Base-by-base conservation (phyloP, 805 yeast genomes). In the Hanseniaspora jakobsenii region DNA sequence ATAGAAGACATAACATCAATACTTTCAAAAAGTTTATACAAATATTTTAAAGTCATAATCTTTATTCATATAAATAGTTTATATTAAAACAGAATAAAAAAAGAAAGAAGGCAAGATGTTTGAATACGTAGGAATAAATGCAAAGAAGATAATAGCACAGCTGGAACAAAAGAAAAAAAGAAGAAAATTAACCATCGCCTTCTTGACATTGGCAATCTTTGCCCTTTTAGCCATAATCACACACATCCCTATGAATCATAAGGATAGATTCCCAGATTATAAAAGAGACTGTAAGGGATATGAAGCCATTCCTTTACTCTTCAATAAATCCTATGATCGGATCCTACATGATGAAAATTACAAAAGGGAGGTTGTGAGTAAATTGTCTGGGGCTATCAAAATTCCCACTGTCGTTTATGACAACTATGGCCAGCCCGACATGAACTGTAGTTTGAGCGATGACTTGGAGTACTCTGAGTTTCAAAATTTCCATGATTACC, bases 341-440 rank as follows among this genome's bases (percentile, higher is more conserved):
- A 59, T 60, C 27, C 39, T 63, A 17, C 47, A 55, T 21, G 70
- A 64, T 48, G 61, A 61, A 9, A 42, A 44, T 1, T 72, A 62
- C 52, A 62, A 66, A 45, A 53, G 62, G 31, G 30, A 34, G 4
- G 23, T 79, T 0, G 69, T 70, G 14, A 54, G 53, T 8, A 71
- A 66, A 50, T 63, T 77, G 48, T 58, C 72, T 6, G 75, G 71
- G 3, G 82, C 87, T 1, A 70, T 82, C 19, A 68, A 69, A 53
- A 67, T 81, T 45, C 77, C 78, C 31, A 81, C 93, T 1, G 78
- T 73, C 48, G 67, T 76, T 10, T 69, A 59, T 49, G 94, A 83
- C 55, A 70, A 68, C 24, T 63, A 56, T 42, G 62, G 62, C 6
- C 47, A 52, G 13, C 66, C 67, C 5, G 50, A 49, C 7, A 55